phyloP scores from a whole-genome alignment of 441 rosid genomes.

The Mallotus japonicus region DNA sequence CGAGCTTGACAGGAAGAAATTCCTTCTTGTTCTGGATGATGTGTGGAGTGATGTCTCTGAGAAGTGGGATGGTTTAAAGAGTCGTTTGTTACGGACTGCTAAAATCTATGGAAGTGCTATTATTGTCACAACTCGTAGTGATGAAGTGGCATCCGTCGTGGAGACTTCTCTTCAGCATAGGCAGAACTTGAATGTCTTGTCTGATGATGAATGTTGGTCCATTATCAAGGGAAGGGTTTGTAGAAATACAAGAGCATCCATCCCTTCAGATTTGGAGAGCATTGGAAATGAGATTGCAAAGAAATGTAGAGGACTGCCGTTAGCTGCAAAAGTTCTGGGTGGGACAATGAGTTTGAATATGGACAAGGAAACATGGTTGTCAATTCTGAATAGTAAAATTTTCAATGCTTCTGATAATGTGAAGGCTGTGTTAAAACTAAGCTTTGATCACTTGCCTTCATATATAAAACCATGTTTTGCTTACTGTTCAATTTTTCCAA shows the following conservation, averaged over 20 bases:
- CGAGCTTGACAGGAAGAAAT: too few species aligned
- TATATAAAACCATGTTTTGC: too few species aligned
- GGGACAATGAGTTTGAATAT: background rate
- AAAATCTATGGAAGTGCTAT: too few species aligned
- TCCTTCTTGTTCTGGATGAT: too few species aligned
- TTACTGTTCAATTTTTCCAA: too few species aligned
- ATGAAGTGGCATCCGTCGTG: background rate
- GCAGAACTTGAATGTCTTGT: background rate
- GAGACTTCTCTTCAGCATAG: background rate
- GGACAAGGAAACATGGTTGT: constrained; percentile 21
- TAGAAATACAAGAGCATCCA: background rate
- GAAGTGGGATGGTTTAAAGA: too few species aligned
- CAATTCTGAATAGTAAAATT: constrained; percentile 11
- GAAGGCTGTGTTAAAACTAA: constrained; percentile 20
- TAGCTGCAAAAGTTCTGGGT: constrained; percentile 30
- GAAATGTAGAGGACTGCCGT: constrained; percentile 36
- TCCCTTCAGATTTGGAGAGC: background rate
- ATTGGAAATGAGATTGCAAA: constrained; percentile 21
- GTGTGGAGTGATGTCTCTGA: too few species aligned
- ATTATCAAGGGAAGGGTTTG: constrained; percentile 11
- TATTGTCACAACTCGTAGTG: background rate
- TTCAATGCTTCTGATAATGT: constrained; percentile 8
- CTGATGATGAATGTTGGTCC: constrained; percentile 6
- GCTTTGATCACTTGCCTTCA: constrained; percentile 6
- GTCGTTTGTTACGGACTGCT: too few species aligned